These are phyloP conservation scores for Ceratobasidium sp. DNA, from an alignment of 1,284 basidiomycete genomes.

Conservation along the genomic window DNA sequence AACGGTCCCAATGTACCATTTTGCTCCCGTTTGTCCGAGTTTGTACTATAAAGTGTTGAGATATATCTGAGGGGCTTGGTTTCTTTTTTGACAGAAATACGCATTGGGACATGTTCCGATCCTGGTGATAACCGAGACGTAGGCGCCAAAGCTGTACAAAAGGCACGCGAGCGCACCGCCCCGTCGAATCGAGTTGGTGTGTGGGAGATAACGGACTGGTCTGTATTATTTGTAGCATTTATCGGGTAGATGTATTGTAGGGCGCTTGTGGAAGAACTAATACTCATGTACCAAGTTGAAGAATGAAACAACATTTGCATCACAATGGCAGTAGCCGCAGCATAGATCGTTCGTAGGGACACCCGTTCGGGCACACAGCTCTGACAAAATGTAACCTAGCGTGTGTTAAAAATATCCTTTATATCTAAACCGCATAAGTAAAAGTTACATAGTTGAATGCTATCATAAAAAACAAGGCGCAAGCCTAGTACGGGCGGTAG, in stretches of 20 bases:
- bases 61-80: constrained; percentile 34
- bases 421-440: constrained; percentile 11
- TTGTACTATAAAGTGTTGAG: constrained; percentile 12
- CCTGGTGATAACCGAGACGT: constrained; percentile 36
- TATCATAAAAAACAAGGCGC: not conserved
- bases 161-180: not conserved
- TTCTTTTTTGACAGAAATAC: constrained; percentile 33
- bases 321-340: no score
- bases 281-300: not conserved
- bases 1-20: not conserved
- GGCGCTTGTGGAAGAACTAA: not conserved
- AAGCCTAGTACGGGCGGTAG: constrained; percentile 75
- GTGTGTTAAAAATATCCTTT: not conserved
- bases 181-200: constrained; percentile 2
- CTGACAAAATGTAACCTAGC: not conserved
- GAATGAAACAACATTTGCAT: not conserved
- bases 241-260: constrained; percentile 1
- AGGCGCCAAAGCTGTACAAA: constrained; percentile 31
- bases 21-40: not conserved
- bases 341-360: no score
- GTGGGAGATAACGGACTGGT: not conserved
- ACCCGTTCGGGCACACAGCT: no score
- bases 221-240: constrained; percentile 13
- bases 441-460: constrained; percentile 28
- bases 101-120: constrained; percentile 43